A percentile compares a stretch with the other conserved stretches of the same genome.
phyloP scores from a whole-genome alignment of 768 basidiomycete species.

The Leccinum incarnatum region DNA sequence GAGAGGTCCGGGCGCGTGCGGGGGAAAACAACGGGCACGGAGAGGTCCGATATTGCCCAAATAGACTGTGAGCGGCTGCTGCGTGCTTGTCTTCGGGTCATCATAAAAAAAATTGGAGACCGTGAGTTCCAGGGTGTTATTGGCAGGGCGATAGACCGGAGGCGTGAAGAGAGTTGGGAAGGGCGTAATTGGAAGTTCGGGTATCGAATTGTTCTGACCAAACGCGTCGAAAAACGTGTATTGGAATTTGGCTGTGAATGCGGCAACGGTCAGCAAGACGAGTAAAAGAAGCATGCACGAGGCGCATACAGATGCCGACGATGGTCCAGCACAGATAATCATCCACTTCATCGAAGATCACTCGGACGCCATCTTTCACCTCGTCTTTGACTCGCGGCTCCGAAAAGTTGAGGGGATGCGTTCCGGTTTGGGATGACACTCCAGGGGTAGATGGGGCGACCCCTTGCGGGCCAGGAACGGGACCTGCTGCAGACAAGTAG shows the following conservation, averaged over 20 bases:
- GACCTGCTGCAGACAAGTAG: slow-evolving; percentile 87
- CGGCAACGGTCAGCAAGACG: slow-evolving; percentile 18
- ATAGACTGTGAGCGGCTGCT: slow-evolving; percentile 82
- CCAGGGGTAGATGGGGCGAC: slow-evolving; percentile 72
- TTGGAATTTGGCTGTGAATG: slow-evolving; percentile 76
- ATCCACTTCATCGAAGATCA: slow-evolving; percentile 86
- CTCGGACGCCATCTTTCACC: slow-evolving; percentile 69
- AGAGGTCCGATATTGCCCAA: slow-evolving; percentile 89
- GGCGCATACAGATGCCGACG: slow-evolving; percentile 82
- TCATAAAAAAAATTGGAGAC: slow-evolving; percentile 88
- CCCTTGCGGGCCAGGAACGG: slow-evolving; percentile 73
- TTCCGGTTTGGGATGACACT: slow-evolving; percentile 71
- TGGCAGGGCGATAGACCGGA: slow-evolving; percentile 67
- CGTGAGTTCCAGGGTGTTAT: slow-evolving; percentile 77
- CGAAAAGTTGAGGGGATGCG: slow-evolving; percentile 78
- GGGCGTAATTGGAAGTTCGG: slow-evolving; percentile 81
- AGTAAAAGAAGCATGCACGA: slow-evolving; percentile 5
- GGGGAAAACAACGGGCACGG: slow-evolving; percentile 71
- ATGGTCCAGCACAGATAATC: slow-evolving; percentile 97
- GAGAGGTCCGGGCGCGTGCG: slow-evolving; percentile 64
- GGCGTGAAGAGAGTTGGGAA: slow-evolving; percentile 84
- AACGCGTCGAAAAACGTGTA: slow-evolving; percentile 93
- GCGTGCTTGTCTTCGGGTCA: slow-evolving; percentile 59
- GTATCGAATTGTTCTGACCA: slow-evolving; percentile 73
- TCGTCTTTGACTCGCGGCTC: slow-evolving; percentile 80